Evolutionary conservation across 2,329 filamentous ascomycete genomes (phyloP).

Genomic region (Colletotrichum tamarilloi): DNA sequence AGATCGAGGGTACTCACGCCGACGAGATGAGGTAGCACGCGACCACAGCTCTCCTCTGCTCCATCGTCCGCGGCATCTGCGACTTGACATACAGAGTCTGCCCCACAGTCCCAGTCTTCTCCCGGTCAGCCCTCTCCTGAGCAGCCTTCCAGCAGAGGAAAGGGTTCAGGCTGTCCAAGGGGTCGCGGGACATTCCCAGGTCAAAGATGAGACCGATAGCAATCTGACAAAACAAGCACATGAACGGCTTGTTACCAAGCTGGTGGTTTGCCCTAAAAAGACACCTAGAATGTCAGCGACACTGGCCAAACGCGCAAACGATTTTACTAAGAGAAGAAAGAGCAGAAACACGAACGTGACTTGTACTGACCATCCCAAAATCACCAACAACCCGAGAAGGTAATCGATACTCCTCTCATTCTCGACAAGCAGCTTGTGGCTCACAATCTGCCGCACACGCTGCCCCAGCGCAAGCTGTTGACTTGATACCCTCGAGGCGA

Average conservation of each 20-base stretch:
- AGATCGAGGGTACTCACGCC: neutral
- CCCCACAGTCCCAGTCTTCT: neutral
- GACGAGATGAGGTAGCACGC: conserved; percentile 33
- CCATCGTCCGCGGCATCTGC: conserved; percentile 35
- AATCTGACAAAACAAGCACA: conserved; percentile 56
- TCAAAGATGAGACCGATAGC: conserved; percentile 57
- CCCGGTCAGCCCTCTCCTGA: conserved; percentile 14
- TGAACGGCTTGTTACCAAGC: conserved; percentile 52
- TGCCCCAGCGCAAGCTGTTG: conserved; percentile 41
- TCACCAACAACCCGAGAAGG: conserved; percentile 42
- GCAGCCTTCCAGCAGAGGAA: conserved; percentile 33
- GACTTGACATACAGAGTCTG: neutral
- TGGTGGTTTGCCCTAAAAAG: conserved; percentile 29
- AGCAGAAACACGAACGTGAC: neutral
- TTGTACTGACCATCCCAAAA: conserved; percentile 41
- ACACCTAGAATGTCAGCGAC: neutral
- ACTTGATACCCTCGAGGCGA: conserved; percentile 38
- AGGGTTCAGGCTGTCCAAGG: conserved; percentile 19
- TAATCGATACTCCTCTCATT: conserved; percentile 43
- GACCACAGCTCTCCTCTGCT: conserved; percentile 38
- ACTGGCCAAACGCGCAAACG: neutral
- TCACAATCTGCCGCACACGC: conserved; percentile 41
- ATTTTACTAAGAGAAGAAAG: neutral
- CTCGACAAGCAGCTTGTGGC: conserved; percentile 39
- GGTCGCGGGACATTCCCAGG: conserved; percentile 49